Evolutionary conservation across 148 eudicot species (phyloP).

Genomic region (Silene latifolia): DNA sequence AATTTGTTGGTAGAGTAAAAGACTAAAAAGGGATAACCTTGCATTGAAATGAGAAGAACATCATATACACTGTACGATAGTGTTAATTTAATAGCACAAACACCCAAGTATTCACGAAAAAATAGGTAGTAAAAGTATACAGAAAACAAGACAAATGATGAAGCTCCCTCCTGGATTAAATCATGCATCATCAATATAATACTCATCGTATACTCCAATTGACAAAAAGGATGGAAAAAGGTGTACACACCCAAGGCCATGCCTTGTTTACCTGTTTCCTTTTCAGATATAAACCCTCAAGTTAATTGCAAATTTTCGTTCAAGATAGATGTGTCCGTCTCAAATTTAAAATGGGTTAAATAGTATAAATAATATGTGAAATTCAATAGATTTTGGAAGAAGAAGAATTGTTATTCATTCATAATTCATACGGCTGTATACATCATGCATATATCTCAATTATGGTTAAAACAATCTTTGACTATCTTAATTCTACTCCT

Average conservation of each 20-base stretch:
- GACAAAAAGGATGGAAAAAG: neutral
- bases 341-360: too few species aligned
- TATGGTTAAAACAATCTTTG: too few species aligned
- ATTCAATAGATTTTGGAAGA: too few species aligned
- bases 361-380: too few species aligned
- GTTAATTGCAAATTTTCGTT: too few species aligned
- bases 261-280: neutral
- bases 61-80: neutral
- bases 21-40: neutral
- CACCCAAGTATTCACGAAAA: neutral
- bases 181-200: neutral
- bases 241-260: neutral
- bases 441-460: too few species aligned
- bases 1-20: neutral
- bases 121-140: neutral
- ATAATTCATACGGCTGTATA: too few species aligned
- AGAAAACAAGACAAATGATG: slow-evolving; percentile 11
- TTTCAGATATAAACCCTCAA: too few species aligned
- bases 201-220: too few species aligned
- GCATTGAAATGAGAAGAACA: neutral
- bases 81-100: neutral
- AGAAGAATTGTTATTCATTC: too few species aligned
- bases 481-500: too few species aligned
- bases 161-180: neutral
- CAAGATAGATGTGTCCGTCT: too few species aligned